Percentiles rank a stretch among this genome's conserved stretches.
These are phyloP conservation scores for Nitzschia sp. DNA, from an alignment of 108 stramenopile species.

Conservation along the genomic window DNA sequence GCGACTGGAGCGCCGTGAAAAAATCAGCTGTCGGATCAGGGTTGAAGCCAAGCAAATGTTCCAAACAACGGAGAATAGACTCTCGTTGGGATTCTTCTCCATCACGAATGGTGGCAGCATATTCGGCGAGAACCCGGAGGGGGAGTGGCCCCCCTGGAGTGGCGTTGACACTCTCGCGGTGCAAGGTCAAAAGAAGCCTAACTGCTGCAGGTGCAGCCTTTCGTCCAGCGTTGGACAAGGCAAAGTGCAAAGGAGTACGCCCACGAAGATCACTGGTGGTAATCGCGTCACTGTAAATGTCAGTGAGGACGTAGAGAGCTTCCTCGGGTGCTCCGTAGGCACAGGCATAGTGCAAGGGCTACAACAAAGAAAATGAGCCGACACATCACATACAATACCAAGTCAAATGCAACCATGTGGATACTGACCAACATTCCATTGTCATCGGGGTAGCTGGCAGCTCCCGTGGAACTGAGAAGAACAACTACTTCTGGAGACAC, in stretches of 20 bases:
- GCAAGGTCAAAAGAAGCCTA: slow-evolving; percentile 45
- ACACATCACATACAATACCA: not conserved
- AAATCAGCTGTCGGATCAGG: slow-evolving; percentile 73
- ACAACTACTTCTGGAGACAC: slow-evolving; percentile 46
- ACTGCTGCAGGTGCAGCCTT: slow-evolving; percentile 67
- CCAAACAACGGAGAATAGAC: slow-evolving; percentile 50
- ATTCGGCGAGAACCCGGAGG: slow-evolving; percentile 59
- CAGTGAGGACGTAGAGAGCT: slow-evolving; percentile 59
- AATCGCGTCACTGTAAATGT: slow-evolving; percentile 51
- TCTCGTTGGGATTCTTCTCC: slow-evolving; percentile 40
- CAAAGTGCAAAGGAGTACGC: slow-evolving; percentile 75
- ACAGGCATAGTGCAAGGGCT: slow-evolving; percentile 79
- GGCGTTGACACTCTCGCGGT: slow-evolving; percentile 52
- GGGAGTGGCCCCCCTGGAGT: slow-evolving; percentile 59
- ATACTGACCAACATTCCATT: slow-evolving; percentile 72
- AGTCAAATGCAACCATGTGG: not conserved
- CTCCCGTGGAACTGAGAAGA: slow-evolving; percentile 56
- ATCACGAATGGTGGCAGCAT: slow-evolving; percentile 48
- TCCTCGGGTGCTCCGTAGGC: slow-evolving; percentile 75
- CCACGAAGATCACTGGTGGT: slow-evolving; percentile 47
- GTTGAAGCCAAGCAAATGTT: slow-evolving; percentile 55
- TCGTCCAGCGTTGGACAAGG: slow-evolving; percentile 67
- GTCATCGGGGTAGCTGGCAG: slow-evolving; percentile 60
- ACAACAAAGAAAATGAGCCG: not conserved
- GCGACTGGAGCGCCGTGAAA: slow-evolving; percentile 64